Base-by-base conservation (phyloP, 371 early-diverging fungal species). In the Smittium mucronatum region DNA sequence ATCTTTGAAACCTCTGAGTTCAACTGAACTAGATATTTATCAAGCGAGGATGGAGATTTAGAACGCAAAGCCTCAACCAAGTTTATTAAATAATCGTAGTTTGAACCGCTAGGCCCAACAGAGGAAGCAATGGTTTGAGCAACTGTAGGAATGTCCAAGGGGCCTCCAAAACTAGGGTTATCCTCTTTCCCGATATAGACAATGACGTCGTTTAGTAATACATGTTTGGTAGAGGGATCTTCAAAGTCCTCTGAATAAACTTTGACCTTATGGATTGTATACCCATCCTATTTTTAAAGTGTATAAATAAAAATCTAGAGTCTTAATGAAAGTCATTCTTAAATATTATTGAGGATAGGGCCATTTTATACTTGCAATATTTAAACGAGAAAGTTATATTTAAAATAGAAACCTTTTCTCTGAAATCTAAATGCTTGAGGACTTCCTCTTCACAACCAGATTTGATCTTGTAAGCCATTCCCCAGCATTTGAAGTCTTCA, bases 91-190 rank as follows among this genome's bases (percentile, higher is more conserved):
- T 92, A 92, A 36, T 92, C 92, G 26, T 79, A 82, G 69, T 91
- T 92, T 70, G 85, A 83, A 1, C 92, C 92, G 33, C 87, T 87
- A 5, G 90, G 91, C 72, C 93, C 95, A 64, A 77, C 78, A 0
- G 89, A 82, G 5, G 74, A 72, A 26, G 81, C 81, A 64, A 95
- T 92, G 63, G 89, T 88, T 16, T 75, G 34, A 0, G 94, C 93
- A 58, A 95, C 86, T 0, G 74, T 74, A n/a, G 85, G 82, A n/a
- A 81, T 63, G 1, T 86, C 78, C 33, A 87, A 85, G 0, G 89
- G 88, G 0, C 95, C 93, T 1, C 89, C 84, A 76, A 91, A 94
- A 15, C 88, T 86, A 61, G 87, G 87, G 74, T 95, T 94, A 32
- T 83, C 76, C 8, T 87, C 86, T 0, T 88, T 87, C 28, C 87